phyloP scores from a whole-genome alignment of 441 rosid species.

The Francoa sonchifolia region DNA sequence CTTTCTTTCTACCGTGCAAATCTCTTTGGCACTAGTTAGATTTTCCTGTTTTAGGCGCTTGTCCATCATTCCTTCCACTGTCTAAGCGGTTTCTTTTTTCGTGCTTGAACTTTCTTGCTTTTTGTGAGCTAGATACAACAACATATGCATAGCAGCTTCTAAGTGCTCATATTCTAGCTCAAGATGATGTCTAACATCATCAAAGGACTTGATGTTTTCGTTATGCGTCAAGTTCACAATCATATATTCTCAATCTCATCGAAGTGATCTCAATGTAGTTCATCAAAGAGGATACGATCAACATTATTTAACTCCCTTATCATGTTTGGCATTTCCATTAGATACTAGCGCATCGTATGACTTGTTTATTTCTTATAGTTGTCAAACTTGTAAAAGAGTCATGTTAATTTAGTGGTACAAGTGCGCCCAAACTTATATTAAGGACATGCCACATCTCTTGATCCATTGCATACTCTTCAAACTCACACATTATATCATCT shows the following conservation, averaged over 20 bases:
- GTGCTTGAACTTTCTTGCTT: background rate
- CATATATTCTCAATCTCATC: background rate
- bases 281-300: background rate
- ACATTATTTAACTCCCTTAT: background rate
- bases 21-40: too few relatives aligned
- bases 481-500: background rate
- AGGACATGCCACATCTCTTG: background rate
- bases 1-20: background rate
- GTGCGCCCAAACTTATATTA: background rate
- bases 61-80: too few relatives aligned
- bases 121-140: background rate
- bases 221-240: background rate
- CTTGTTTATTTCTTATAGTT: background rate
- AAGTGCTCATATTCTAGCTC: background rate
- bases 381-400: background rate
- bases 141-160: background rate
- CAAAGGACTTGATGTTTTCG: background rate
- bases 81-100: background rate
- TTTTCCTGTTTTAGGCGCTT: too few relatives aligned
- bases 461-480: background rate
- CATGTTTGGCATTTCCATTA: too few relatives aligned
- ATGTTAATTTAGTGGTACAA: background rate
- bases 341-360: background rate
- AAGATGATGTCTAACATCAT: too few relatives aligned
- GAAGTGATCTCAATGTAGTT: background rate